phyloP scores from a whole-genome alignment of 352 stramenopile genomes.

The Pythium oligandrum region DNA sequence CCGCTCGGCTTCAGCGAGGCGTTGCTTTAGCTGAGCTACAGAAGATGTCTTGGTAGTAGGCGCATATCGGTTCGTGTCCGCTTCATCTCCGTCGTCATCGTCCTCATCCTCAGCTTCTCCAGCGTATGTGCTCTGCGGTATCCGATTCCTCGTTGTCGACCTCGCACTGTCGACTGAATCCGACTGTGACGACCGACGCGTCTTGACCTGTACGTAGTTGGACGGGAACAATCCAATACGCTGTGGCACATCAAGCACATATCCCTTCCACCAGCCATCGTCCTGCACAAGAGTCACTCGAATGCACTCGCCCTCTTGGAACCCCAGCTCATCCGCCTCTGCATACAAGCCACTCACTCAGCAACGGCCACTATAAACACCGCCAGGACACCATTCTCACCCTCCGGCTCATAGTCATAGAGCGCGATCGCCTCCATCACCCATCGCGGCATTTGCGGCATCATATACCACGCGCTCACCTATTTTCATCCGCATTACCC shows the following conservation, averaged over 20 bases:
- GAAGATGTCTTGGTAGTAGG: constrained; percentile 13
- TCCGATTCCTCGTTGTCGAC: too few relatives aligned
- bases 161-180: too few relatives aligned
- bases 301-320: constrained; percentile 38
- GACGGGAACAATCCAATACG: constrained; percentile 49
- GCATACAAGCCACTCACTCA: constrained; percentile 1
- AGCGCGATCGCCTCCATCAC: constrained; percentile 49
- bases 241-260: constrained; percentile 21
- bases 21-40: constrained; percentile 37
- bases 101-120: neutral
- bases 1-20: constrained; percentile 37
- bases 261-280: constrained; percentile 63
- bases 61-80: neutral
- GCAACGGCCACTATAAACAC: neutral
- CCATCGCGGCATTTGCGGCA: constrained; percentile 6
- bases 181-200: neutral
- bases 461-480: too few relatives aligned
- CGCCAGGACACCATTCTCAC: constrained; percentile 10
- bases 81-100: constrained; percentile 4
- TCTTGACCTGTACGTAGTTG: constrained; percentile 61
- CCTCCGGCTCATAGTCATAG: constrained; percentile 64
- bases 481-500: too few relatives aligned
- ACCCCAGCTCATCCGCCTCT: constrained; percentile 56
- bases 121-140: too few relatives aligned
- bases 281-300: constrained; percentile 47